Evolutionary conservation across 352 stramenopile genomes (phyloP), one percentile per base, ranked within the genome.

Genomic region (Phytophthora palmivora): DNA sequence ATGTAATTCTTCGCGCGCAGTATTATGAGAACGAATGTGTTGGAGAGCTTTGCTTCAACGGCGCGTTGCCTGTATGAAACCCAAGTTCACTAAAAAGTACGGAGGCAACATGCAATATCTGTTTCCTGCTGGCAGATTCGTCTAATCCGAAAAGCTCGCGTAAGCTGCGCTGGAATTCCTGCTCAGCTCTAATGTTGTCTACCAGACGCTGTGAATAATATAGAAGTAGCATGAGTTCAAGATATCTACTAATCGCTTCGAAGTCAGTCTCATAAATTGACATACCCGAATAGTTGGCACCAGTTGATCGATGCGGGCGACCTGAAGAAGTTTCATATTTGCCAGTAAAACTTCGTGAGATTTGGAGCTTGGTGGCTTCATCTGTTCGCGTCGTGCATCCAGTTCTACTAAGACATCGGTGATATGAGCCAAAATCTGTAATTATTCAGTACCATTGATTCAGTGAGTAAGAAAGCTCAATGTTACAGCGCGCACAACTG

Each of bases 381-480:
- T 82, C 39, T 87, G 74, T 10, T 87, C 64, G 36, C 77, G 69
- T 0, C 68, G 60, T 18, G 70, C 74, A 24, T 82, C 64, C 11
- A 84, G 51, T 58, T 84, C 77, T n/a, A 79, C 66, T n/a, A 82
- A 55, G 0, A 78, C 34, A 49, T 82, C 77, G 11, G 69, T 50
- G 2, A 80, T 52, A 48, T 67, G 60, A 33, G 47, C 32, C n/a
- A 76, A 34, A 19, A 87, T 60, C 77, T 87, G 47, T 16, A 69
- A n/a, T n/a, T 8, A 15, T 6, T 39, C 16, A 18, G 16, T 32
- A 36, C n/a, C 7, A 26, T 6, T 46, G 19, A 6, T 19, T 21
- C 0, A 9, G 5, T 62, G 14, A 55, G 39, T 24, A 45, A 22
- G 41, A 51, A 41, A 37, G 8, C 10, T 9, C 21, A 30, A 32